Evolutionary conservation across 768 basidiomycete species (phyloP), one percentile per base, ranked within the genome.

Genomic region (Tephrocybe sp.): DNA sequence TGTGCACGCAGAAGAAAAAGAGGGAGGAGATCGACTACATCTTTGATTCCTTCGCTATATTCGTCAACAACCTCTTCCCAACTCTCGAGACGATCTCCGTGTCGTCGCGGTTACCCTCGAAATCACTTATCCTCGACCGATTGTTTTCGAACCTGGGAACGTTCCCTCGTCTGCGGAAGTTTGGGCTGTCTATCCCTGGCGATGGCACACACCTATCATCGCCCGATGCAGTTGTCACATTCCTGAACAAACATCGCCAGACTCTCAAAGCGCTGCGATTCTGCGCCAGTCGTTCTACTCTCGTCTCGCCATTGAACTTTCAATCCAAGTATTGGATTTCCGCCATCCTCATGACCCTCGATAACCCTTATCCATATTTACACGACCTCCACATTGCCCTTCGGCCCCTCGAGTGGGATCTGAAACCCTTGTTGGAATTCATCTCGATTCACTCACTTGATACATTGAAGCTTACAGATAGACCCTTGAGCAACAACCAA

Each of bases 141-240:
- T 66, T 79, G 34, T 73, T 75, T 55, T 49, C 55, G 13, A 55
- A 58, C 39, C 62, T 77, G 32, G 74, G 71, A 0, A 60, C 55
- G 12, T 76, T 75, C 33, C 72, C 74, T n/a, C 64, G 51, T 35
- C 65, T 79, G 12, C 62, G 48, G n/a, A 60, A 66, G 1, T 62
- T 78, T 38, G 51, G 65, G 1, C 60, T 79, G 12, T 73, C 70
- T 23, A 73, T 78, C 13, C 77, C 78, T 6, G 75, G 71, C 45
- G 71, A 78, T 38, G 75, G 76, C 6, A 62, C 58, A 5, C 73
- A 77, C 32, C 66, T 79, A 20, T 60, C 68, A 9, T 61, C 71
- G 30, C 67, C 70, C 0, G 32, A 42, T 16, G 36, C 56, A 8
- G 65, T 79, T 16, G 65, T 64, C 12, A 49, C 26, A 2, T 76